Evolutionary conservation across 177 flowering plant species (phyloP).

Genomic region (Vitis hybrid): DNA sequence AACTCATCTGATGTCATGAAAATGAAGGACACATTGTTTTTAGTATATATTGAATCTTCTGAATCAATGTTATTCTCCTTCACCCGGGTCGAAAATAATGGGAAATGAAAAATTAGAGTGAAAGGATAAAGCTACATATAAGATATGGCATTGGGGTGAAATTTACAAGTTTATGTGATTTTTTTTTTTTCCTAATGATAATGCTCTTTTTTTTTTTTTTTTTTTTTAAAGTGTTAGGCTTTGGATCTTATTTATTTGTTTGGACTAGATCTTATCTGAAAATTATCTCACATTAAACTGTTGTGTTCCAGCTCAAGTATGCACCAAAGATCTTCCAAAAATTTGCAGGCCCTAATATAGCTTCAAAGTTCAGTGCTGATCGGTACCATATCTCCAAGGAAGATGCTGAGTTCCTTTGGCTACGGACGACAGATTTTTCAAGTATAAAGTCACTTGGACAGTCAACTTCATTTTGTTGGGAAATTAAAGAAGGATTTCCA

Average conservation of each 20-base stretch:
- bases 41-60: too few species aligned
- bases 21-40: too few species aligned
- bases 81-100: too few species aligned
- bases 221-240: too few species aligned
- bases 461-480: constrained; percentile 72
- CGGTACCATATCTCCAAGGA: constrained; percentile 80
- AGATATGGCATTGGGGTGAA: background rate
- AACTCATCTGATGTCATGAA: too few species aligned
- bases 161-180: background rate
- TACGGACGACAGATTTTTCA: constrained; percentile 90
- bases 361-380: constrained; percentile 42
- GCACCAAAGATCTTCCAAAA: constrained; percentile 76
- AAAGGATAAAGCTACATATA: background rate
- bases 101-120: background rate
- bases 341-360: constrained; percentile 48
- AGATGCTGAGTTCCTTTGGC: constrained; percentile 72
- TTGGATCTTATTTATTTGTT: too few species aligned
- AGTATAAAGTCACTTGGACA: constrained; percentile 63
- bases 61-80: too few species aligned
- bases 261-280: background rate
- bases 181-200: too few species aligned
- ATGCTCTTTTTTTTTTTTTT: too few species aligned
- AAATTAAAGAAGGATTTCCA: constrained; percentile 40
- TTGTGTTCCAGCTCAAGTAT: constrained; percentile 57
- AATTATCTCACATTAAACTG: constrained; percentile 7